These are phyloP conservation scores for Diplosphaera chodatii DNA, from an alignment of 139 green algal species.

Conservation along the genomic window DNA sequence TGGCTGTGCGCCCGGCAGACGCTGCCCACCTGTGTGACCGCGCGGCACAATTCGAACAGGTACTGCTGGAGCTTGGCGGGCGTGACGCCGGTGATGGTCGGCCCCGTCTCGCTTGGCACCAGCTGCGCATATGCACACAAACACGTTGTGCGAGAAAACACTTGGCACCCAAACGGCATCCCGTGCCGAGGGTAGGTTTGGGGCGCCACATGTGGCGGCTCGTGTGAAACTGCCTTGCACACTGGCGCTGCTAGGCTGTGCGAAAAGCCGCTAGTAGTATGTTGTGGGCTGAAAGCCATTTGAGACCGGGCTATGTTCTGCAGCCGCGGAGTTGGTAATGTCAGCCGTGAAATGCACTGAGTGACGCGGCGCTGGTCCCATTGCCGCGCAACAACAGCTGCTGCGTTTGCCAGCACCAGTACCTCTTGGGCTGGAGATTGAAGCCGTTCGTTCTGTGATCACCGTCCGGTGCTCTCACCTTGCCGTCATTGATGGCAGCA, in stretches of 20 bases:
- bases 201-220: not conserved
- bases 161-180: no score
- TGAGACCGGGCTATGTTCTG: not conserved
- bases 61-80: slow-evolving; percentile 14
- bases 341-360: not conserved
- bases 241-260: not conserved
- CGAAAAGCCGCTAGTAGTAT: not conserved
- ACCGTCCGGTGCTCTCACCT: no score
- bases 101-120: slow-evolving; percentile 24
- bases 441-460: no score
- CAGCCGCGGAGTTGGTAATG: not conserved
- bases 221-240: not conserved
- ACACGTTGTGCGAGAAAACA: no score
- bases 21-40: slow-evolving; percentile 11
- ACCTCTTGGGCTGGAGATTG: no score
- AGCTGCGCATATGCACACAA: slow-evolving; percentile 19
- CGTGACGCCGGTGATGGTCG: slow-evolving; percentile 27
- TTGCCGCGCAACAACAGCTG: no score
- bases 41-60: slow-evolving; percentile 19
- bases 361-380: no score
- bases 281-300: not conserved
- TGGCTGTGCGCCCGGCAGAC: no score
- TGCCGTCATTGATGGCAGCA: not conserved
- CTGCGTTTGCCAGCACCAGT: no score
- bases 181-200: no score